A percentile compares a stretch with the other conserved stretches of the same genome.
Conservation (phyloP, 768 basidiomycete genomes). For the Kwoniella mangroviensis region DNA sequence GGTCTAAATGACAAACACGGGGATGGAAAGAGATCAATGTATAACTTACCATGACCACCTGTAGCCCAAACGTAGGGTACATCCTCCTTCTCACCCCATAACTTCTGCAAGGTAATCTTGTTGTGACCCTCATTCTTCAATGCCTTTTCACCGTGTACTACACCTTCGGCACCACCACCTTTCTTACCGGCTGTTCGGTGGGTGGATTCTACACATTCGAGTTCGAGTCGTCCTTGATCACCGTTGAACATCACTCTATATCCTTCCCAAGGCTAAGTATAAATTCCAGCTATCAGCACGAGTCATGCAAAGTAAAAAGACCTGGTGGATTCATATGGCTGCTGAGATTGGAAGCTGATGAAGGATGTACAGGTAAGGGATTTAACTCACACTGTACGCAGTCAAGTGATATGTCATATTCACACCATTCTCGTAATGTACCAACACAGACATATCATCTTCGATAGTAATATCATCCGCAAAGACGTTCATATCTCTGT, state of each 20-base stretch:
- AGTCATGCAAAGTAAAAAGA: constrained; percentile 48
- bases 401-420: constrained; percentile 66
- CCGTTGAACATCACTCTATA: constrained; percentile 66
- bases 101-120: constrained; percentile 61
- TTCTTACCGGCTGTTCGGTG: constrained; percentile 35
- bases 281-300: constrained; percentile 62
- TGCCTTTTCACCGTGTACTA: constrained; percentile 51
- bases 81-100: constrained; percentile 61
- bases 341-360: constrained; percentile 14
- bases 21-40: not conserved
- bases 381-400: constrained; percentile 50
- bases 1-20: too few species aligned
- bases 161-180: constrained; percentile 44
- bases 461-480: constrained; percentile 61
- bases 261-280: constrained; percentile 54
- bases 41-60: constrained; percentile 60
- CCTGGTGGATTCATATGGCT: too few species aligned
- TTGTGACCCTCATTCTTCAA: constrained; percentile 61
- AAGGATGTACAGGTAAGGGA: constrained; percentile 15
- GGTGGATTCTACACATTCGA: constrained; percentile 63
- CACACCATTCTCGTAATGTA: constrained; percentile 62
- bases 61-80: constrained; percentile 61
- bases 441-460: constrained; percentile 64
- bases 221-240: constrained; percentile 63
- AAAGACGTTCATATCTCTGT: constrained; percentile 63